phyloP scores from a whole-genome alignment of 2,329 filamentous ascomycete species.

The Arthrobotrys entomopaga region DNA sequence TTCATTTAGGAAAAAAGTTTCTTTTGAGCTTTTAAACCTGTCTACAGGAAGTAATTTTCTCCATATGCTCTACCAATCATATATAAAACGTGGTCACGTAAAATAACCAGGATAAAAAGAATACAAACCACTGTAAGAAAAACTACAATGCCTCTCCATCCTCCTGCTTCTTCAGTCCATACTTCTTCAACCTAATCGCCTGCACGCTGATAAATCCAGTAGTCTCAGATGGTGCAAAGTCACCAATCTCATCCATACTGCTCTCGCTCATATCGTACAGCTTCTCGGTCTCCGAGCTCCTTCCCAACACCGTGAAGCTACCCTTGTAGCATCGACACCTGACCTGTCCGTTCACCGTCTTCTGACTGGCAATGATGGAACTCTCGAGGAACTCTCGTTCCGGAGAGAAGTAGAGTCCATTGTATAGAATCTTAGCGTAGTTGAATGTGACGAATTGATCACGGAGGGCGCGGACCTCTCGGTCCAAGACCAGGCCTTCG shows the following conservation, averaged over 20 bases:
- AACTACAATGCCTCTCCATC: conserved; percentile 56
- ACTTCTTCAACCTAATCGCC: conserved; percentile 72
- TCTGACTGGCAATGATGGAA: conserved; percentile 70
- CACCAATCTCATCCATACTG: conserved; percentile 76
- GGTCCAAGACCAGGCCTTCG: conserved; percentile 75
- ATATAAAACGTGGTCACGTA: neutral
- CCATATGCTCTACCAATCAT: too few species aligned
- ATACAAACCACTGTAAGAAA: neutral
- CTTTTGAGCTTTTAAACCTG: conserved; percentile 2
- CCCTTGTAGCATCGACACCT: conserved; percentile 75
- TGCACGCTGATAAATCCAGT: conserved; percentile 77
- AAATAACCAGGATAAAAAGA: conserved; percentile 1
- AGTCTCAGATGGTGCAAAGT: conserved; percentile 74
- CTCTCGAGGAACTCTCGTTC: conserved; percentile 78
- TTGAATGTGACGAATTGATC: conserved; percentile 76
- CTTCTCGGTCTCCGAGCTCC: conserved; percentile 73
- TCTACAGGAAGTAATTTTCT: neutral
- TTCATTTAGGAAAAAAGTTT: too few species aligned
- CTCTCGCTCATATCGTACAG: conserved; percentile 74
- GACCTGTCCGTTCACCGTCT: conserved; percentile 71
- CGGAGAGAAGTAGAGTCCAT: conserved; percentile 74
- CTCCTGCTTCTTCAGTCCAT: conserved; percentile 56
- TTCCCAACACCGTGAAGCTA: conserved; percentile 69
- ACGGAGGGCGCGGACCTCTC: conserved; percentile 74
- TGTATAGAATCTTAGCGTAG: conserved; percentile 71